These are phyloP conservation scores for Rhizomucor miehei DNA, from an alignment of 371 early-diverging fungal species.

Conservation along the genomic window DNA sequence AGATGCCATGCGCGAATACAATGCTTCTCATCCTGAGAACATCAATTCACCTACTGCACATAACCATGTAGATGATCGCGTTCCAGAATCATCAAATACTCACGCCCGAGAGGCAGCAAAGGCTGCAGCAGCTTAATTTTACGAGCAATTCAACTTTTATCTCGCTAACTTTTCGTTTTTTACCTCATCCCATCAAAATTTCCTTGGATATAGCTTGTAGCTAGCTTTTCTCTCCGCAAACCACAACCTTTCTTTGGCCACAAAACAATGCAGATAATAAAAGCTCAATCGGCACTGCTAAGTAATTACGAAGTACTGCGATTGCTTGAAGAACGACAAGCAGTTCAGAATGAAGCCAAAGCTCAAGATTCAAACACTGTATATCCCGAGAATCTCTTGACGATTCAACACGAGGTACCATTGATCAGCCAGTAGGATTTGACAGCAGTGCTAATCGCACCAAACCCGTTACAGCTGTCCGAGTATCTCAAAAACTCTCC, in stretches of 20 bases:
- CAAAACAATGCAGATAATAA: slow-evolving; percentile 51
- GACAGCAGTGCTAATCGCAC: neutral
- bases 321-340: slow-evolving; percentile 50
- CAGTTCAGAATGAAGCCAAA: slow-evolving; percentile 34
- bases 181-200: too few species aligned
- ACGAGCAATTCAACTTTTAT: too few species aligned
- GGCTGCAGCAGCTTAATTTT: too few species aligned
- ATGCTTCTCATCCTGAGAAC: neutral
- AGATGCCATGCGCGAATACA: slow-evolving; percentile 49
- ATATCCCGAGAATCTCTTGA: slow-evolving; percentile 58
- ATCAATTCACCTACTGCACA: too few species aligned
- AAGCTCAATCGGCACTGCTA: slow-evolving; percentile 53
- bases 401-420: slow-evolving; percentile 57
- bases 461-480: slow-evolving; percentile 28
- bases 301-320: slow-evolving; percentile 61
- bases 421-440: slow-evolving; percentile 1
- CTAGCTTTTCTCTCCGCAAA: too few species aligned
- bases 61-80: too few species aligned
- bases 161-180: too few species aligned
- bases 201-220: too few species aligned
- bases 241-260: too few species aligned
- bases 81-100: too few species aligned
- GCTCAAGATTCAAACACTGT: slow-evolving; percentile 20
- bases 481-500: slow-evolving; percentile 49
- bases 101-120: too few species aligned